A percentile compares a stretch with the other conserved stretches of the same genome.
phyloP scores from a whole-genome alignment of 441 rosid species.

The Eutrema salsugineum region DNA sequence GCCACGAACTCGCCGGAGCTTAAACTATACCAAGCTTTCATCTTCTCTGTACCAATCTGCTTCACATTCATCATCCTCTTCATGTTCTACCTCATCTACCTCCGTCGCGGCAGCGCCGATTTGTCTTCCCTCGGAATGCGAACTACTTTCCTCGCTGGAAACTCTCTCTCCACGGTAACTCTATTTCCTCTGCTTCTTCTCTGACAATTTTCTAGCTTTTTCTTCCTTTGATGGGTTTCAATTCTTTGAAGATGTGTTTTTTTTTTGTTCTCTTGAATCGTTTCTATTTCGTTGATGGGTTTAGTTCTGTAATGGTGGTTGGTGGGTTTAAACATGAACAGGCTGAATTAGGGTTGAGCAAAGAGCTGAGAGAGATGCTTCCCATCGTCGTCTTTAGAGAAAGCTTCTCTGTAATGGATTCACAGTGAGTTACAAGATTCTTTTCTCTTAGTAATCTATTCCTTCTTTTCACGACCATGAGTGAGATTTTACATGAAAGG shows the following conservation, averaged over 20 bases:
- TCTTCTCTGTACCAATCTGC: constrained; percentile 74
- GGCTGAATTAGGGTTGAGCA: constrained; percentile 75
- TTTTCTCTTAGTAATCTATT: background rate
- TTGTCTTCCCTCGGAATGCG: constrained; percentile 68
- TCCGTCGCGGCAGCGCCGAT: constrained; percentile 68
- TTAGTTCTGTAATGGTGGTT: constrained; percentile 4
- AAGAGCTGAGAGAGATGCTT: constrained; percentile 88
- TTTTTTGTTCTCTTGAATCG: background rate
- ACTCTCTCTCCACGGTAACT: constrained; percentile 27
- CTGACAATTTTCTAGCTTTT: too few relatives aligned
- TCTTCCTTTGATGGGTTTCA: background rate
- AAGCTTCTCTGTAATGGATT: constrained; percentile 75
- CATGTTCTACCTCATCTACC: constrained; percentile 73
- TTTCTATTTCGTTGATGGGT: background rate
- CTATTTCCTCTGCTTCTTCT: background rate
- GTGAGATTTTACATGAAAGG: background rate
- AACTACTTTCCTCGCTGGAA: constrained; percentile 28
- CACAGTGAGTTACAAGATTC: constrained; percentile 50
- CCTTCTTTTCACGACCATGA: background rate
- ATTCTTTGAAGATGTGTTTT: background rate
- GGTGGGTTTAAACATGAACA: constrained; percentile 25
- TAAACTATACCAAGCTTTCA: constrained; percentile 74
- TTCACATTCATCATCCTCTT: constrained; percentile 69
- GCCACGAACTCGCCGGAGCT: constrained; percentile 43
- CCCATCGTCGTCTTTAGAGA: constrained; percentile 74